Evolutionary conservation across 163 green algal species (phyloP), one percentile per base, ranked within the genome.

Genomic region (Smithsoniella earleae): DNA sequence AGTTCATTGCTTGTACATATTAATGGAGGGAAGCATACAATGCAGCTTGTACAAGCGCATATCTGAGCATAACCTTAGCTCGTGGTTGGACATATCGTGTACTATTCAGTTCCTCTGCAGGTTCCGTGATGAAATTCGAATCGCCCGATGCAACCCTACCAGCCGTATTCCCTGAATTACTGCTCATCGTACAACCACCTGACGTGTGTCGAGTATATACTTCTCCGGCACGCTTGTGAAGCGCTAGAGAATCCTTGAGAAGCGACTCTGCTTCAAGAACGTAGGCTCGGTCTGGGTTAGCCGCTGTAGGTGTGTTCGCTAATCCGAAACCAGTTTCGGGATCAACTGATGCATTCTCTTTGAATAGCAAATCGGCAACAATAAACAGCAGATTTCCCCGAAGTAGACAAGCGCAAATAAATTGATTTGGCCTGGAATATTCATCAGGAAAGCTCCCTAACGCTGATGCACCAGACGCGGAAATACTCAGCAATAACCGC

Each of bases 31-130:
- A 13, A 31, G 18, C 58, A 31, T 36, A 69, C 58, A 69, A 31
- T 45, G 58, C 58, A 2, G 58, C 58, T 13, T 69, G 58, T 8
- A 69, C 25, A 31, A 69, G 58, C 58, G 58, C 58, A 40, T 28
- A 69, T 30, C 58, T 30, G 30, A 69, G 25, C 58, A 69, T 69
- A 5, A 69, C 58, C 58, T 69, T 69, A 22, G 58, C 40, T 4
- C 58, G 20, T 0, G 58, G 58, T 13, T 69, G 58, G 8, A 69
- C 58, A 34, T 38, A 34, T 33, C 27, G 58, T 33, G 34, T 33
- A 13, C 58, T 69, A 31, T 33, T 30, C 58, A 69, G 58, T 5
- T 69, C 58, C 8, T 69, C n/a, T 4, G 10, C 58, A 8, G 16
- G 27, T 16, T 69, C 58, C 10, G 27, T 34, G 4, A 34, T 4